These are phyloP conservation scores for Clonostachys sp. DNA, from an alignment of 2,329 filamentous ascomycete species.

Conservation along the genomic window DNA sequence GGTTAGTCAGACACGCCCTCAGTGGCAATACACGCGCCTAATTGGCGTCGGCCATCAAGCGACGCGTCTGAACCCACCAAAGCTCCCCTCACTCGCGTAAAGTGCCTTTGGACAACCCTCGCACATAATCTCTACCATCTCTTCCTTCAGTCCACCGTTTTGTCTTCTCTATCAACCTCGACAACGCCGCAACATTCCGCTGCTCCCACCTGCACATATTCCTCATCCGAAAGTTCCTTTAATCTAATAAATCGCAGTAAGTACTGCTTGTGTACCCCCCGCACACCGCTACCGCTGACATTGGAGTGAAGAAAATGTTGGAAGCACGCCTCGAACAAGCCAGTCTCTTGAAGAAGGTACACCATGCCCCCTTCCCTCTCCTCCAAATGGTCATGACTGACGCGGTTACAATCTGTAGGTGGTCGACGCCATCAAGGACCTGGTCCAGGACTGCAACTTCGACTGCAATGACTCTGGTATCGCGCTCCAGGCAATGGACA, in stretches of 20 bases:
- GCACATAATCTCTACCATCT: constrained; percentile 3
- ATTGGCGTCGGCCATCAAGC: too few species aligned
- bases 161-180: constrained; percentile 2
- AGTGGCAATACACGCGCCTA: constrained; percentile 21
- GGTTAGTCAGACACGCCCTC: constrained; percentile 1
- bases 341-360: constrained; percentile 87
- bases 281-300: too few species aligned
- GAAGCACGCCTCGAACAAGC: constrained; percentile 98
- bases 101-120: constrained; percentile 17
- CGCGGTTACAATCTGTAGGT: constrained; percentile 51
- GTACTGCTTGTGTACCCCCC: background rate
- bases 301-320: constrained; percentile 60
- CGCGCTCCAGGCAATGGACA: constrained; percentile 98
- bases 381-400: constrained; percentile 8
- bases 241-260: background rate
- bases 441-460: constrained; percentile 99
- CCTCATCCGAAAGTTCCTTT: background rate
- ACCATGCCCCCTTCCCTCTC: constrained; percentile 6
- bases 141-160: constrained; percentile 5
- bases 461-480: constrained; percentile 99
- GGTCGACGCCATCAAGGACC: constrained; percentile 97
- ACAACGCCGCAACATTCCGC: background rate
- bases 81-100: constrained; percentile 19
- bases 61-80: constrained; percentile 23
- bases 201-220: background rate